These are phyloP conservation scores for Candida sithepensis DNA, from an alignment of 805 yeast genomes.

Conservation along the genomic window DNA sequence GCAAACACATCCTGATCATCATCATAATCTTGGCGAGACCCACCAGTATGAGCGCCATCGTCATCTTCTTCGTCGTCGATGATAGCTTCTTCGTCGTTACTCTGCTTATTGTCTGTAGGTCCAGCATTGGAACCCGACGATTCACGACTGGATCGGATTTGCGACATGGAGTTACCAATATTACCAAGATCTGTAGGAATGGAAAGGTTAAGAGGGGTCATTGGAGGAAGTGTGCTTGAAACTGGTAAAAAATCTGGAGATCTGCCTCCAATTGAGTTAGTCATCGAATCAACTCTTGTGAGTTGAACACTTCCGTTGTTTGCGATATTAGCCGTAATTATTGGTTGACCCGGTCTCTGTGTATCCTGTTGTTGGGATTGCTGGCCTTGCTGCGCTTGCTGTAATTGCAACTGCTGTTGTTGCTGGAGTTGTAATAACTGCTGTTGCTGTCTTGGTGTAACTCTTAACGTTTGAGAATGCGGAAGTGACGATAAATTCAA, in stretches of 20 bases:
- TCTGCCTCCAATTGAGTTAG: conserved; percentile 27
- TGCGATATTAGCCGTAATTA: not conserved
- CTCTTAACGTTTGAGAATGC: conserved; percentile 14
- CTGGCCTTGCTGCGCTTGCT: conserved; percentile 1
- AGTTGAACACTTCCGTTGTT: conserved; percentile 6
- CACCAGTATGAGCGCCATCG: conserved; percentile 8
- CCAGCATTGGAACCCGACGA: conserved; percentile 5
- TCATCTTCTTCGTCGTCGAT: conserved; percentile 18
- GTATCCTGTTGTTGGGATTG: not conserved
- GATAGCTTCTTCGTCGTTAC: conserved; percentile 12
- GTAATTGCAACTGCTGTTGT: conserved; percentile 1
- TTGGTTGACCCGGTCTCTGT: not conserved
- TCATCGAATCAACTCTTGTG: conserved; percentile 20
- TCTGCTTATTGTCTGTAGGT: not conserved
- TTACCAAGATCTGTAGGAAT: conserved; percentile 16
- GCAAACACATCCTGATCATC: conserved; percentile 18
- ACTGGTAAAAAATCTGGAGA: conserved; percentile 35
- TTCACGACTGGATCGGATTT: not conserved
- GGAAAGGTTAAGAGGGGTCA: conserved; percentile 34
- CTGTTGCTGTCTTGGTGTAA: conserved; percentile 14
- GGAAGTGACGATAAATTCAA: conserved; percentile 5
- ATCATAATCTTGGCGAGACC: conserved; percentile 6
- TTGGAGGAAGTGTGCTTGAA: conserved; percentile 33
- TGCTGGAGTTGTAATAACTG: conserved; percentile 4
- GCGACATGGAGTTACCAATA: conserved; percentile 4